Evolutionary conservation across 31 red algal species (phyloP), one percentile per base, ranked within the genome.

Genomic region (Endocladia muricata): DNA sequence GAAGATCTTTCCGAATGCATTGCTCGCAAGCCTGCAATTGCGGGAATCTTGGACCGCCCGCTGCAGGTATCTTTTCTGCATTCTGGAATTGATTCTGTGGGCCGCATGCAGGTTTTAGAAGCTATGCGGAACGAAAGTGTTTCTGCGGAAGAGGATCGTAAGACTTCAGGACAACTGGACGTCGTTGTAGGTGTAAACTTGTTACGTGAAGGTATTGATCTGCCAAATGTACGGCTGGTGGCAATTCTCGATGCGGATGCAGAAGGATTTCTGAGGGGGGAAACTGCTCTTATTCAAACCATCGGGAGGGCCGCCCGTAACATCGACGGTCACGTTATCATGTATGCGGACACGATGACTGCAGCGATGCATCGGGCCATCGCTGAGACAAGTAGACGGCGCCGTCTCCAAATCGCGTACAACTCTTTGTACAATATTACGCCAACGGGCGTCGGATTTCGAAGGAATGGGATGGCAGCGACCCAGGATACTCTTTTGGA

Each of bases 271-370:
- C 70, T 97, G 41, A 73, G 94, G 7, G 79, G 85, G 30, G 86
- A 93, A 69, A 90, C 84, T 8, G 65, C 85, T 3, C 76, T 97
- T 1, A 90, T 97, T 82, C 94, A 97, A 68, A 97, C 82, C 23
- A 93, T 97, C 37, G 94, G 94, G 15, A 79, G 94, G 21, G 94
- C 94, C 19, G 94, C 94, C 1, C 94, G 94, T 9, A 89, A 97
- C 59, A 63, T 87, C 31, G 43, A 84, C 35, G 94, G 94, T 3
- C 65, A 73, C 37, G 94, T 91, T 31, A 71, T 89, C 49, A 74
- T 97, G 70, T 97, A 91, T 67, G 94, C 94, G 11, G 94, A 97
- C 55, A 70, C 49, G 21, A 40, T 91, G 4, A 90, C 94, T 19
- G 13, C 36, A 4, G 60, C 90, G 9, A 93, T 97, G 94, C 52